Conservation (phyloP, 2,329 filamentous ascomycete genomes). For the Aspergillus ibericus region DNA sequence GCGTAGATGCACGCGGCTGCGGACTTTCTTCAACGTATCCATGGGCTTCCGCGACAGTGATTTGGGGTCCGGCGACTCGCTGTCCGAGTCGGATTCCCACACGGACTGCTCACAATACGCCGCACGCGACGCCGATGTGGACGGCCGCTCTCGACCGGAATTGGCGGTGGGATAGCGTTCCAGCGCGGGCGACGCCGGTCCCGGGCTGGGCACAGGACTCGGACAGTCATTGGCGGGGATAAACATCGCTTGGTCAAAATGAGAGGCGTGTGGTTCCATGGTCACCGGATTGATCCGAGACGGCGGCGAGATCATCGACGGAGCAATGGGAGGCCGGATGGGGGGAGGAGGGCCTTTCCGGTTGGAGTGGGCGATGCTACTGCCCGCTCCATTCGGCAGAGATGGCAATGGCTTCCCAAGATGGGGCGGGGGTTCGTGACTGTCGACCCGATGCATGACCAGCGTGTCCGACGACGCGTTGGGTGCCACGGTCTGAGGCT, state of each 20-base stretch:
- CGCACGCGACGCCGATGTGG: slow-evolving; percentile 35
- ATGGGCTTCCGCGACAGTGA: slow-evolving; percentile 40
- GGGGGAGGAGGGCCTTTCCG: slow-evolving; percentile 26
- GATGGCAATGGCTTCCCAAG: slow-evolving; percentile 35
- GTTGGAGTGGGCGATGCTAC: slow-evolving; percentile 16
- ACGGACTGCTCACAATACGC: slow-evolving; percentile 38
- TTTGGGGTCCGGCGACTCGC: slow-evolving; percentile 34
- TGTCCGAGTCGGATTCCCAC: slow-evolving; percentile 43
- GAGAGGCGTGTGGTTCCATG: slow-evolving; percentile 39
- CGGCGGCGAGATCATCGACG: slow-evolving; percentile 42
- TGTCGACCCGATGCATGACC: slow-evolving; percentile 31
- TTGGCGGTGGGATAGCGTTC: slow-evolving; percentile 30
- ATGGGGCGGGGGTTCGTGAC: slow-evolving; percentile 28
- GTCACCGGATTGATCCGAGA: slow-evolving; percentile 40
- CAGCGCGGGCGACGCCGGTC: slow-evolving; percentile 31
- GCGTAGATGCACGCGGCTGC: slow-evolving; percentile 40
- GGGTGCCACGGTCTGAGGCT: slow-evolving; percentile 12
- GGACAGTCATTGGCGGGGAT: slow-evolving; percentile 40
- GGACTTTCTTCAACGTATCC: slow-evolving; percentile 42
- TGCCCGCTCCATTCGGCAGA: slow-evolving; percentile 30
- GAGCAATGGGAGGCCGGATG: slow-evolving; percentile 33
- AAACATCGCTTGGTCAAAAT: slow-evolving; percentile 43
- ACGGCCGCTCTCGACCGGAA: slow-evolving; percentile 32
- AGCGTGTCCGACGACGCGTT: slow-evolving; percentile 31
- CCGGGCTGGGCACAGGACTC: slow-evolving; percentile 38